Percentiles rank a stretch among this genome's conserved stretches.
Evolutionary conservation across 2,329 filamentous ascomycete genomes (phyloP).

Genomic region (Dothistroma pini): DNA sequence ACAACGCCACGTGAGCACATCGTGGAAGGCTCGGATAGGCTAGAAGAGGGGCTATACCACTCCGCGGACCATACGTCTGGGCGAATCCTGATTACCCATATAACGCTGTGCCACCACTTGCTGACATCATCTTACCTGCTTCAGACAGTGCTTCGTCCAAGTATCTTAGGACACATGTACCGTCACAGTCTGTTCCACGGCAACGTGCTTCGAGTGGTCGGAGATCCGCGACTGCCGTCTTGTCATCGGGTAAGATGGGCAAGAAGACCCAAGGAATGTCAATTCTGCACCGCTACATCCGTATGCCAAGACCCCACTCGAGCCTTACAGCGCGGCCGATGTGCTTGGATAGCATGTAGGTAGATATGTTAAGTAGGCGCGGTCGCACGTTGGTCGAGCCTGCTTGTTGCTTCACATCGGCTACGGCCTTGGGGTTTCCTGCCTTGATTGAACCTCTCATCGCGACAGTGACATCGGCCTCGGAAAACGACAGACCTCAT

Average conservation of each 20-base stretch:
- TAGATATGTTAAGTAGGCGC: background rate
- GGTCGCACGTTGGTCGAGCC: background rate
- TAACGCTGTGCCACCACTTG: background rate
- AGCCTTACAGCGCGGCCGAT: background rate
- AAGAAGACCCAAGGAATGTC: background rate
- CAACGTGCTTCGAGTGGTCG: background rate
- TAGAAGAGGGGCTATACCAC: background rate
- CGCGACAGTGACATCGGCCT: background rate
- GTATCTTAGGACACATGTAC: background rate
- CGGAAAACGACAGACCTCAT: background rate
- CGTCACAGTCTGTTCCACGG: background rate
- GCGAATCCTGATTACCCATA: background rate
- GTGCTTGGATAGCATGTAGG: background rate
- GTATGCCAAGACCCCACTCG: background rate
- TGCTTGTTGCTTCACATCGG: background rate
- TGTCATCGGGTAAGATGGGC: background rate
- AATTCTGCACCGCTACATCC: background rate
- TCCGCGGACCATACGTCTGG: background rate
- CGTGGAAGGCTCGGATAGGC: background rate
- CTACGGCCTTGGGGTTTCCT: background rate
- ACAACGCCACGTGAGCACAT: background rate
- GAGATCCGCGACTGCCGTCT: background rate
- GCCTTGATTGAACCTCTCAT: background rate
- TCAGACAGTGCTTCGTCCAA: background rate
- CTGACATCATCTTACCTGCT: slow-evolving; percentile 2